Evolutionary conservation across 441 rosid genomes (phyloP).

Genomic region (Isatis lusitanica): DNA sequence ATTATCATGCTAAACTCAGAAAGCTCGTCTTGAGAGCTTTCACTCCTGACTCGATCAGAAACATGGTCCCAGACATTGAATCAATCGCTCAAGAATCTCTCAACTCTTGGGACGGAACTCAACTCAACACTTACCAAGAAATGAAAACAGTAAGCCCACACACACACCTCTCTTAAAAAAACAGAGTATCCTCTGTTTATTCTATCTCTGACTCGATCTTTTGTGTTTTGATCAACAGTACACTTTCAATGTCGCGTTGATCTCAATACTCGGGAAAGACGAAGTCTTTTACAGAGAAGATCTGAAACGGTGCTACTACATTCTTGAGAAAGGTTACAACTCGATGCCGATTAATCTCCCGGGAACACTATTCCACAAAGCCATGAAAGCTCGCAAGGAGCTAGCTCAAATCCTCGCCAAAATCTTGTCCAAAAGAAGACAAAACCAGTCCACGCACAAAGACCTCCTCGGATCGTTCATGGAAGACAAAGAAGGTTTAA

Average conservation of each 20-base stretch:
- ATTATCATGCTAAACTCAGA: slow-evolving; percentile 64
- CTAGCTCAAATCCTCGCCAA: slow-evolving; percentile 34
- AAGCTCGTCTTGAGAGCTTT: slow-evolving; percentile 66
- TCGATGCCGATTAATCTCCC: slow-evolving; percentile 43
- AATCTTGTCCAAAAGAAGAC: slow-evolving; percentile 40
- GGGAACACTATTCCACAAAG: slow-evolving; percentile 39
- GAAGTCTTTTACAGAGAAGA: slow-evolving; percentile 33
- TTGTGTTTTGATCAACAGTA: slow-evolving; percentile 28
- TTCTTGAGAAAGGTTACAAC: slow-evolving; percentile 50
- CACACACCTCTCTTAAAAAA: not conserved
- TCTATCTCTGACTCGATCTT: not conserved
- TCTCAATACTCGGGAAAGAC: slow-evolving; percentile 42
- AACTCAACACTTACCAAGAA: slow-evolving; percentile 45
- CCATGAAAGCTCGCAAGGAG: slow-evolving; percentile 47
- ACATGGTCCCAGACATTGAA: slow-evolving; percentile 59
- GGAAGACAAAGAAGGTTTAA: slow-evolving; percentile 37
- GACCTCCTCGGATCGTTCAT: slow-evolving; percentile 39
- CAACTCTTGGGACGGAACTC: slow-evolving; percentile 41
- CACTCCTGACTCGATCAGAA: slow-evolving; percentile 53
- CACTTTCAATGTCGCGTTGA: slow-evolving; percentile 42
- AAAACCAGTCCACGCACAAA: slow-evolving; percentile 19
- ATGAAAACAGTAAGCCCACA: slow-evolving; percentile 44
- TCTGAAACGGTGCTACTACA: slow-evolving; percentile 43
- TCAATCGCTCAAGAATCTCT: slow-evolving; percentile 49
- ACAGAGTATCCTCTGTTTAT: slow-evolving; percentile 21